phyloP scores from a whole-genome alignment of 129 eudicot genomes.

The Escallonia herrerae region DNA sequence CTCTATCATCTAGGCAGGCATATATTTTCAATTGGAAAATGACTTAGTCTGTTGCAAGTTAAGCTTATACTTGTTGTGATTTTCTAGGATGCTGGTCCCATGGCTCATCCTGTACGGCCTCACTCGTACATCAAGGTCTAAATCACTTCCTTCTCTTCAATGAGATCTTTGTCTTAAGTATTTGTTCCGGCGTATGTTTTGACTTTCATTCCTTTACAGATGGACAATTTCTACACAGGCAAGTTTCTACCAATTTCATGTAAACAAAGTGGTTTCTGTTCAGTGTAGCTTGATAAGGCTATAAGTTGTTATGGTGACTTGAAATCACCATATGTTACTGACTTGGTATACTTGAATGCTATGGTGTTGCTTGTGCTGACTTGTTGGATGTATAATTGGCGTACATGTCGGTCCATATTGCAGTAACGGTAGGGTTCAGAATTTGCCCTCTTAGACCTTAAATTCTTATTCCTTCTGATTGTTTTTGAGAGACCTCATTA shows the following conservation, averaged over 20 bases:
- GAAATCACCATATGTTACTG: not conserved
- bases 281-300: not conserved
- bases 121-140: constrained; percentile 89
- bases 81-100: constrained; percentile 93
- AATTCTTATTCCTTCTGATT: not conserved
- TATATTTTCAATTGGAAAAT: too few relatives aligned
- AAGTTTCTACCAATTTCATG: constrained; percentile 15
- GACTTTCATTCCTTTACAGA: constrained; percentile 28
- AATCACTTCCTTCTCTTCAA: not conserved
- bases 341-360: constrained; percentile 2
- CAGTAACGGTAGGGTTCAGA: constrained; percentile 65
- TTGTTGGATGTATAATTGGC: constrained; percentile 12
- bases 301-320: not conserved
- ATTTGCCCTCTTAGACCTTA: not conserved
- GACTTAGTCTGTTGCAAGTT: not conserved
- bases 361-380: constrained; percentile 14
- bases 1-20: too few relatives aligned
- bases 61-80: constrained; percentile 4
- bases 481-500: not conserved
- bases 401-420: constrained; percentile 8
- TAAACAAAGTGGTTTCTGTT: not conserved
- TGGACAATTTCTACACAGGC: constrained; percentile 98
- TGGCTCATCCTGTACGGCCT: constrained; percentile 99
- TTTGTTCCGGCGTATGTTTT: not conserved
- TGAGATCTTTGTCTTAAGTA: not conserved